Evolutionary conservation across 495 filamentous ascomycete species (phyloP), one percentile per base, ranked within the genome.

Genomic region (Penicillium ochrochloron): DNA sequence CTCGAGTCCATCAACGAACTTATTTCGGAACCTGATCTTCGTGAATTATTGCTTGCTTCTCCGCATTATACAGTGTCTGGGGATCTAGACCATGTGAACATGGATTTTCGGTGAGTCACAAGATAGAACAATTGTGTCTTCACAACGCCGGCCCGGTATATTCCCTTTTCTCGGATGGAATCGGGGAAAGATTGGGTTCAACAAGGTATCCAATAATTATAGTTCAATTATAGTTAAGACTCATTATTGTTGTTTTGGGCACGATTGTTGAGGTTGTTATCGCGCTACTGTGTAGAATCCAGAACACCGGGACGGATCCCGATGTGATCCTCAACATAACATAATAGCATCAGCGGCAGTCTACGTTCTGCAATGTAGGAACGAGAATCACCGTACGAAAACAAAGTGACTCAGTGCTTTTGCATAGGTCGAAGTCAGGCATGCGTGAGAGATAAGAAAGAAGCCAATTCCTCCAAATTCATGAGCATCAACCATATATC

Each of bases 291-390:
- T 62, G 64, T 67, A 67, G 35, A 70, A 37, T 59, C 44, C 56
- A 62, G 67, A 64, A 67, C 44, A 6, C 27, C 33, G 46, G 53
- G 19, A 41, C 39, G 42, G 34, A 57, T 60, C 25, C 21, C 25
- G 56, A 48, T 58, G 53, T 21, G 55, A 59, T 52, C 56, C 57
- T 57, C 31, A 34, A 34, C n/a, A 33, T 34, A 15, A 37, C 48
- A 37, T 39, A 46, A 39, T 21, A 52, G 25, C 6, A 52, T 31
- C 25, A 17, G 2, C 12, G 29, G 42, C 53, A 62, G 50, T 59
- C 63, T 68, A 39, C 31, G 44, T 62, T 68, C 54, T 68, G 63
- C 66, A 19, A 52, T 51, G 59, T 70, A 67, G 59, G 34, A 52
- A 55, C 7, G 61, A 65, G 67, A 59, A 67, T 25, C 44, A 48